Percentiles rank a stretch among this genome's conserved stretches.
These are phyloP conservation scores for Aureobasidium sp. DNA, from an alignment of 2,329 filamentous ascomycete species.

Conservation along the genomic window DNA sequence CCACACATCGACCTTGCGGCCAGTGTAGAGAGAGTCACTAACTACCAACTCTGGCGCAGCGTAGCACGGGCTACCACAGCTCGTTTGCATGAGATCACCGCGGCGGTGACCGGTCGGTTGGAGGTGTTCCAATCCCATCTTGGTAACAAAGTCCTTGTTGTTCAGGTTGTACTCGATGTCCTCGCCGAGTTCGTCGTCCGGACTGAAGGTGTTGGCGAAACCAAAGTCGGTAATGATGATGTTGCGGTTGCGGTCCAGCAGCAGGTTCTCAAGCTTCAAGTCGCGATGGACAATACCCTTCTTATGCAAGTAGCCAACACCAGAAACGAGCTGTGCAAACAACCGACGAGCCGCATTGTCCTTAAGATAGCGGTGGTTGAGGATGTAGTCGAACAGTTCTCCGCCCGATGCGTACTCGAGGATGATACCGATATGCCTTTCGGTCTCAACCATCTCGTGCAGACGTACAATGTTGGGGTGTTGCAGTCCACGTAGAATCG, in stretches of 20 bases:
- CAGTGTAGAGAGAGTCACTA: slow-evolving; percentile 93
- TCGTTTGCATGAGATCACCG: slow-evolving; percentile 97
- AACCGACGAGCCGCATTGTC: slow-evolving; percentile 82
- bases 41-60: slow-evolving; percentile 95
- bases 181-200: slow-evolving; percentile 75
- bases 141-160: slow-evolving; percentile 82
- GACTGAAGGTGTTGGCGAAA: slow-evolving; percentile 97
- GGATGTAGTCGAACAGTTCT: slow-evolving; percentile 95
- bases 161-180: slow-evolving; percentile 82
- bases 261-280: slow-evolving; percentile 88
- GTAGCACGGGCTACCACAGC: slow-evolving; percentile 96
- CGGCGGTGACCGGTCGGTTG: slow-evolving; percentile 60
- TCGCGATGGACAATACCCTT: slow-evolving; percentile 98
- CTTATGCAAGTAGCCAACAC: slow-evolving; percentile 95
- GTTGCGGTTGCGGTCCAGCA: slow-evolving; percentile 92
- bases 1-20: slow-evolving; percentile 97
- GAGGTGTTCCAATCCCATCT: slow-evolving; percentile 72
- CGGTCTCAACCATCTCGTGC: slow-evolving; percentile 98
- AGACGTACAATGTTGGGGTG: slow-evolving; percentile 96
- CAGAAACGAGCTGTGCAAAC: slow-evolving; percentile 92
- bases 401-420: slow-evolving; percentile 96
- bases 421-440: slow-evolving; percentile 95
- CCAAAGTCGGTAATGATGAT: slow-evolving; percentile 99
- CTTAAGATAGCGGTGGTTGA: slow-evolving; percentile 94
- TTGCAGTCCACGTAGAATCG: slow-evolving; percentile 76